Percentiles rank a stretch among this genome's conserved stretches.
These are phyloP conservation scores for Alternaria tenuissima DNA, from an alignment of 2,329 filamentous ascomycete species.

Conservation along the genomic window DNA sequence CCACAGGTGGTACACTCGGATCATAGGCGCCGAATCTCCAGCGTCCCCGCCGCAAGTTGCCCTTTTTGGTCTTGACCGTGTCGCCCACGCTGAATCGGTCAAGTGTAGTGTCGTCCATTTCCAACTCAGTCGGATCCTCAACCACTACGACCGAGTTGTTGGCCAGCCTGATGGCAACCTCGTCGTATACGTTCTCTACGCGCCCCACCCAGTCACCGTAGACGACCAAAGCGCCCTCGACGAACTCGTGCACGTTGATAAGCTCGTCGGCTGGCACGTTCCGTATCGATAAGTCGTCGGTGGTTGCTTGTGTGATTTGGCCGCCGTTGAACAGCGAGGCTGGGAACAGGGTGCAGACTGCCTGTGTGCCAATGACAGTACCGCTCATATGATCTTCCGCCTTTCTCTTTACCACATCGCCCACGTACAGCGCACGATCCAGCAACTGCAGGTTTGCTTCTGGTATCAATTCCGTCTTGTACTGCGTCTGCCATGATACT, in stretches of 20 bases:
- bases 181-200: slow-evolving; percentile 59
- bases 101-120: slow-evolving; percentile 44
- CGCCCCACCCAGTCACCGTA: slow-evolving; percentile 65
- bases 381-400: slow-evolving; percentile 61
- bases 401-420: slow-evolving; percentile 63
- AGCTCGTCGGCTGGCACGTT: slow-evolving; percentile 58
- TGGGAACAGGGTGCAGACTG: slow-evolving; percentile 56
- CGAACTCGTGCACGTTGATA: slow-evolving; percentile 55
- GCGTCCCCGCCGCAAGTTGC: slow-evolving; percentile 59
- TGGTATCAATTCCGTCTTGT: slow-evolving; percentile 52
- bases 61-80: slow-evolving; percentile 61
- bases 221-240: slow-evolving; percentile 62
- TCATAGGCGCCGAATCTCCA: slow-evolving; percentile 64
- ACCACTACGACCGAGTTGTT: slow-evolving; percentile 65
- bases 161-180: slow-evolving; percentile 60
- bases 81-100: slow-evolving; percentile 58
- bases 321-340: slow-evolving; percentile 37
- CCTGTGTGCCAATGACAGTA: slow-evolving; percentile 60
- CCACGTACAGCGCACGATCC: slow-evolving; percentile 63
- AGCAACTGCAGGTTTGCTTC: slow-evolving; percentile 59
- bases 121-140: slow-evolving; percentile 55
- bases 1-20: slow-evolving; percentile 58
- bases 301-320: slow-evolving; percentile 30
- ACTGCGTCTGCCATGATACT: slow-evolving; percentile 58
- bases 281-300: slow-evolving; percentile 48